phyloP scores from a whole-genome alignment of 345 rosid species.

The Citrus trifoliata region DNA sequence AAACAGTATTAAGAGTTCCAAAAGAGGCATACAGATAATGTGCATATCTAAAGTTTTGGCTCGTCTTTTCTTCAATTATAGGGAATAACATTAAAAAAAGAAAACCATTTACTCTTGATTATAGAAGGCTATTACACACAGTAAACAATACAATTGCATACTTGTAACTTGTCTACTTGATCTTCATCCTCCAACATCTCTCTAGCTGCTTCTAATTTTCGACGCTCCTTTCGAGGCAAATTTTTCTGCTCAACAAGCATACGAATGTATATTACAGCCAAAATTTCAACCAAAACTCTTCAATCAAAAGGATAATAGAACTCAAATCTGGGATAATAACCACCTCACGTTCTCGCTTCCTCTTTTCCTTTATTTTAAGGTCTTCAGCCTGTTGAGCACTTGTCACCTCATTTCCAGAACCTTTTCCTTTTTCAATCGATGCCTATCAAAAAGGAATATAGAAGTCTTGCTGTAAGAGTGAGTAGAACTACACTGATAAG shows the following conservation, averaged over 20 bases:
- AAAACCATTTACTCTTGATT: background rate
- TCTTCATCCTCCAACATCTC: constrained; percentile 87
- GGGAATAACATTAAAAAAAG: background rate
- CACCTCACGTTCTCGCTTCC: constrained; percentile 90
- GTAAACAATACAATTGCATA: constrained; percentile 26
- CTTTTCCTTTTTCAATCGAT: constrained; percentile 46
- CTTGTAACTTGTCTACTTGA: constrained; percentile 34
- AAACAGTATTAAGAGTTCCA: constrained; percentile 1
- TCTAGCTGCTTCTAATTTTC: constrained; percentile 92
- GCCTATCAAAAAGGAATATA: constrained; percentile 33
- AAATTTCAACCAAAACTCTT: background rate
- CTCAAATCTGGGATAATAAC: constrained; percentile 3
- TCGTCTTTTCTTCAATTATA: background rate
- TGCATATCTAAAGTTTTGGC: background rate
- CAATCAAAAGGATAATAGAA: constrained; percentile 8
- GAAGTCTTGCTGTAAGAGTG: background rate
- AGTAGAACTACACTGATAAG: background rate
- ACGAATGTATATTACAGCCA: constrained; percentile 13
- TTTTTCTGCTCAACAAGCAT: constrained; percentile 56
- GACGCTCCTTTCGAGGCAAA: constrained; percentile 81
- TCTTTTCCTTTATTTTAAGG: constrained; percentile 85
- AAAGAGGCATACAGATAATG: background rate
- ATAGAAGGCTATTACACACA: background rate
- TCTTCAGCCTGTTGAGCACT: constrained; percentile 94
- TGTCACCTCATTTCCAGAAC: constrained; percentile 50